Conservation (phyloP, 306 rosid genomes). For the Pyrus pyrifolia region DNA sequence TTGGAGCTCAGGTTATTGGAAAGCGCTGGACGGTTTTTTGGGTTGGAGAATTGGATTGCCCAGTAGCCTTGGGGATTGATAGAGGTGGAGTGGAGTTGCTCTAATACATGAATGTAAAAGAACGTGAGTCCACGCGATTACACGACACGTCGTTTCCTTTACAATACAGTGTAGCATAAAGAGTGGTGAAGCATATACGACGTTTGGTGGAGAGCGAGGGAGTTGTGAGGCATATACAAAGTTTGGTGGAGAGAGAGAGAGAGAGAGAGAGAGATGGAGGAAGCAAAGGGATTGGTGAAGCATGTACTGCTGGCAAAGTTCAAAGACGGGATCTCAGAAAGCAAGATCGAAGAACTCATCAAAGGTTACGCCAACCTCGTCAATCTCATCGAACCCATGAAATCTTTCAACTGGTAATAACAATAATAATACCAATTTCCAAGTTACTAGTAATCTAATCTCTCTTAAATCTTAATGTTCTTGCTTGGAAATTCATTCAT, state of each 20-base stretch:
- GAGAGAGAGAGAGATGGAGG: conserved; percentile 40
- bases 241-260: background rate
- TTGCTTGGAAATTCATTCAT: background rate
- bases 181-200: no score
- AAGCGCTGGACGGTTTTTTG: no score
- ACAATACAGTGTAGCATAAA: no score
- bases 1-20: no score
- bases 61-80: no score
- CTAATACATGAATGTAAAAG: background rate
- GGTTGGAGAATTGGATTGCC: no score
- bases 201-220: conserved; percentile 5
- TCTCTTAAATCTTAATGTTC: background rate
- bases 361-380: conserved; percentile 69
- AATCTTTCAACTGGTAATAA: conserved; percentile 72
- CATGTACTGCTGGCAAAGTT: conserved; percentile 66
- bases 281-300: conserved; percentile 60
- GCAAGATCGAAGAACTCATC: conserved; percentile 44
- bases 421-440: background rate
- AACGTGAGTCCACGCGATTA: background rate
- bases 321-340: conserved; percentile 46
- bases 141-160: background rate
- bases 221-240: conserved; percentile 45
- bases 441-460: background rate
- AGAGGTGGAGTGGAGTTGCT: no score
- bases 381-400: conserved; percentile 57